phyloP scores from a whole-genome alignment of 2,329 filamentous ascomycete species.

The Hypoxylon sp. region DNA sequence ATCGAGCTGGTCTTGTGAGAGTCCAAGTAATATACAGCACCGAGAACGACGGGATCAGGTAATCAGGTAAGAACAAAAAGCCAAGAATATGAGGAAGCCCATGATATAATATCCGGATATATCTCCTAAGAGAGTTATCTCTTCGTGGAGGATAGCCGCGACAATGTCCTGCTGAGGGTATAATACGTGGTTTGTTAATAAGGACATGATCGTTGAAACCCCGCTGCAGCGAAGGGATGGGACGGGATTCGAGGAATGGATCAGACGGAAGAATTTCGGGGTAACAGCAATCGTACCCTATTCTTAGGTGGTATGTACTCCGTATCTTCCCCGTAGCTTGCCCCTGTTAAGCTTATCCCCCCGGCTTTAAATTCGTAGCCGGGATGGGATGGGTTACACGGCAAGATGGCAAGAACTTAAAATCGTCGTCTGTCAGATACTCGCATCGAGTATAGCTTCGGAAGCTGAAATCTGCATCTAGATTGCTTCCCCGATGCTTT shows the following conservation, averaged over 20 bases:
- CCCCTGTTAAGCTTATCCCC: background rate
- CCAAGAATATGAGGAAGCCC: background rate
- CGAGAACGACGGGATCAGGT: background rate
- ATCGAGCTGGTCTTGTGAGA: conserved; percentile 6
- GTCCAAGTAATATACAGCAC: background rate
- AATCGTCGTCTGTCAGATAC: background rate
- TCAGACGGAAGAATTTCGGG: conserved; percentile 12
- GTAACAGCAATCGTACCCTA: conserved; percentile 4
- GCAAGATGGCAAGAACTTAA: conserved; percentile 6
- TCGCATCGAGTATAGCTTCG: conserved; percentile 36
- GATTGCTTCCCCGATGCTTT: conserved; percentile 32
- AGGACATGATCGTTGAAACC: background rate
- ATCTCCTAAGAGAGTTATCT: conserved; percentile 28
- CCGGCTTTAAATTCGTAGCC: background rate
- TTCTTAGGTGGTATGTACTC: background rate
- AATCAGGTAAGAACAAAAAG: conserved; percentile 6
- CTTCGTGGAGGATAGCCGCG: conserved; percentile 18
- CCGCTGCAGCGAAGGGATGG: background rate
- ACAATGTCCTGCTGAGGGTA: background rate
- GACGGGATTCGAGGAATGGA: conserved; percentile 17
- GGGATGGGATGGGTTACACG: background rate
- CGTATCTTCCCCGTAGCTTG: background rate
- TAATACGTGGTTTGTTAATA: conserved; percentile 14
- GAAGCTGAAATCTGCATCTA: conserved; percentile 42
- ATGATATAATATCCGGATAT: conserved; percentile 19